These are phyloP conservation scores for Xylogone sp. DNA, from an alignment of 2,329 filamentous ascomycete species.

Conservation along the genomic window DNA sequence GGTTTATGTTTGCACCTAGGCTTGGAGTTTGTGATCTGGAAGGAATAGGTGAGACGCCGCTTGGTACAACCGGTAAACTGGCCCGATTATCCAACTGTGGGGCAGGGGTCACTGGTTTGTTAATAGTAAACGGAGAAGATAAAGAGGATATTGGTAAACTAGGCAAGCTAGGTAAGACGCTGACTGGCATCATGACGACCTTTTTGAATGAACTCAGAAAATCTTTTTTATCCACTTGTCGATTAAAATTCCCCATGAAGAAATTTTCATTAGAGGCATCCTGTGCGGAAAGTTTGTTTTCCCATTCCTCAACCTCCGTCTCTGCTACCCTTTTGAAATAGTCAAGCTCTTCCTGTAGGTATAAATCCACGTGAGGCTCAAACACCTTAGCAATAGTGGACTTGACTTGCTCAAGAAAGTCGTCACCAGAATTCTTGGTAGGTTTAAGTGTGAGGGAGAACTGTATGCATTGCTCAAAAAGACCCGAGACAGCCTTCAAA, in stretches of 20 bases:
- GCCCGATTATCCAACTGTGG: slow-evolving; percentile 14
- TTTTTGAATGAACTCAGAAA: slow-evolving; percentile 97
- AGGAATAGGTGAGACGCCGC: slow-evolving; percentile 20
- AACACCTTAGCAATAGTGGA: slow-evolving; percentile 70
- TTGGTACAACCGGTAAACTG: slow-evolving; percentile 16
- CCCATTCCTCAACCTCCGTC: slow-evolving; percentile 77
- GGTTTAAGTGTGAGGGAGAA: slow-evolving; percentile 70
- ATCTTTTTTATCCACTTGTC: slow-evolving; percentile 93
- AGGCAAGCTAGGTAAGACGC: slow-evolving; percentile 69
- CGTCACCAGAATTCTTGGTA: slow-evolving; percentile 57
- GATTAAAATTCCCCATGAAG: slow-evolving; percentile 92
- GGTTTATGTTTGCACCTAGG: slow-evolving; percentile 25
- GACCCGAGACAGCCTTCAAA: slow-evolving; percentile 78
- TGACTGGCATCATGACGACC: slow-evolving; percentile 98
- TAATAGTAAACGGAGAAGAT: slow-evolving; percentile 52
- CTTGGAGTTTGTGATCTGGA: slow-evolving; percentile 50
- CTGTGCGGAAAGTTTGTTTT: slow-evolving; percentile 86
- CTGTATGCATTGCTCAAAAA: slow-evolving; percentile 81
- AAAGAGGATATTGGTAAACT: slow-evolving; percentile 29
- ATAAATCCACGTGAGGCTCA: slow-evolving; percentile 90
- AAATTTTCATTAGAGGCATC: slow-evolving; percentile 89
- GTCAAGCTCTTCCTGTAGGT: slow-evolving; percentile 86
- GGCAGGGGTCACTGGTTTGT: slow-evolving; percentile 28
- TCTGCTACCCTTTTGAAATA: slow-evolving; percentile 77
- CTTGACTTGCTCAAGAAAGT: slow-evolving; percentile 62